Percentiles rank a stretch among this genome's conserved stretches.
These are phyloP conservation scores for Solanum chilense DNA, from an alignment of 257 asterid genomes.

Conservation along the genomic window DNA sequence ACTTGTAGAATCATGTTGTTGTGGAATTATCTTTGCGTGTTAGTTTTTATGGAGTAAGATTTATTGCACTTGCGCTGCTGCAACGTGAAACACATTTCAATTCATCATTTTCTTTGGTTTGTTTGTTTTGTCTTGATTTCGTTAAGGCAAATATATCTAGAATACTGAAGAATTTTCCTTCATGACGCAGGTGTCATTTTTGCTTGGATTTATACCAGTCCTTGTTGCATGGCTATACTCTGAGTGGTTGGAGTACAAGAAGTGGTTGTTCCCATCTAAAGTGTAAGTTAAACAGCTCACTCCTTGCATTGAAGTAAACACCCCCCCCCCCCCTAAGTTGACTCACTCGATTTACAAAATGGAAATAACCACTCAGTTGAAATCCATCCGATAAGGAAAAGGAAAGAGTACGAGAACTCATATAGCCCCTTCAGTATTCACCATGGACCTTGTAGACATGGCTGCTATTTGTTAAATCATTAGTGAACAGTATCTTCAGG, in stretches of 20 bases:
- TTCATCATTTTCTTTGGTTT: background rate
- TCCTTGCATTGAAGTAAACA: background rate
- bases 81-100: background rate
- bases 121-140: background rate
- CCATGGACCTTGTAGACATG: background rate
- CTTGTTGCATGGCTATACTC: slow-evolving; percentile 72
- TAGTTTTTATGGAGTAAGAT: background rate
- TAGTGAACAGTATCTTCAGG: background rate
- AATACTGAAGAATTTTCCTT: background rate
- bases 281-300: slow-evolving; percentile 35
- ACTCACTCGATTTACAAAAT: background rate
- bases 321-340: background rate
- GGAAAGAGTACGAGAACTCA: background rate
- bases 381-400: background rate
- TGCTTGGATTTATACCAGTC: slow-evolving; percentile 74
- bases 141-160: background rate
- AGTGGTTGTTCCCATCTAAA: slow-evolving; percentile 49
- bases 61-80: background rate
- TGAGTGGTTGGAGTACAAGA: slow-evolving; percentile 81
- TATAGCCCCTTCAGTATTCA: background rate
- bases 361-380: background rate
- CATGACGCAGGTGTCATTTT: slow-evolving; percentile 67
- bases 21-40: background rate
- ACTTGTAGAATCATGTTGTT: background rate
- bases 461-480: background rate